A percentile compares a stretch with the other conserved stretches of the same genome.
Conservation (phyloP, 225 moss, liverwort and hornwort species). For the Pseudisothecium myosuroides region DNA sequence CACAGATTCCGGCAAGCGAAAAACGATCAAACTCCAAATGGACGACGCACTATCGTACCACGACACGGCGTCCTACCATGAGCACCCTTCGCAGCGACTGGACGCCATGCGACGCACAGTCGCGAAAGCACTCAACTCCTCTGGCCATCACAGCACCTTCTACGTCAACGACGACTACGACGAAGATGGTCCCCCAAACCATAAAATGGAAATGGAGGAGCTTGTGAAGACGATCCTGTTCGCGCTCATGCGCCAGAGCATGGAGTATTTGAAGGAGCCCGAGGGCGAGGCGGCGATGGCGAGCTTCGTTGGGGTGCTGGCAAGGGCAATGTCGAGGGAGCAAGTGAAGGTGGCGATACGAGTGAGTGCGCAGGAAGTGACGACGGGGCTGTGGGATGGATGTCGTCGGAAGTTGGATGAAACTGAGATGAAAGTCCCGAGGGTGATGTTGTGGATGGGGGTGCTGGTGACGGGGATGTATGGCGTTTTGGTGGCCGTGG, state of each 20-base stretch:
- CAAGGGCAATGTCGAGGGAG: not conserved
- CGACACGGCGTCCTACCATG: not conserved
- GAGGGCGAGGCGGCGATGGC: not conserved
- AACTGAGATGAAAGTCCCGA: not conserved
- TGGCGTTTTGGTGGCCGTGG: not conserved
- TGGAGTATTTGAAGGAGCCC: not conserved
- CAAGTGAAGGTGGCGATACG: not conserved
- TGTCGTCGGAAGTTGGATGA: not conserved
- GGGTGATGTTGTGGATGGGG: not conserved
- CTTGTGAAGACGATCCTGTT: not conserved
- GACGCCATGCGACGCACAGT: not conserved
- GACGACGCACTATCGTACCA: not conserved
- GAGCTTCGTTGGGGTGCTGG: not conserved
- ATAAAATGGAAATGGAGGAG: not conserved
- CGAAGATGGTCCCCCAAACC: not conserved
- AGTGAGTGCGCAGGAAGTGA: not conserved
- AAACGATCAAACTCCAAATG: not conserved
- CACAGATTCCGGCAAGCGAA: not conserved
- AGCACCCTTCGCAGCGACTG: not conserved
- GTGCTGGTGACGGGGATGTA: not conserved
- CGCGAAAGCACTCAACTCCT: not conserved
- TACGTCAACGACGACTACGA: not conserved
- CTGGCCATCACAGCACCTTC: not conserved
- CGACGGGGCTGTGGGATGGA: not conserved
- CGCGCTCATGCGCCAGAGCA: not conserved